phyloP scores from a whole-genome alignment of 345 rosid species.

The Melaleuca quinquenervia region DNA sequence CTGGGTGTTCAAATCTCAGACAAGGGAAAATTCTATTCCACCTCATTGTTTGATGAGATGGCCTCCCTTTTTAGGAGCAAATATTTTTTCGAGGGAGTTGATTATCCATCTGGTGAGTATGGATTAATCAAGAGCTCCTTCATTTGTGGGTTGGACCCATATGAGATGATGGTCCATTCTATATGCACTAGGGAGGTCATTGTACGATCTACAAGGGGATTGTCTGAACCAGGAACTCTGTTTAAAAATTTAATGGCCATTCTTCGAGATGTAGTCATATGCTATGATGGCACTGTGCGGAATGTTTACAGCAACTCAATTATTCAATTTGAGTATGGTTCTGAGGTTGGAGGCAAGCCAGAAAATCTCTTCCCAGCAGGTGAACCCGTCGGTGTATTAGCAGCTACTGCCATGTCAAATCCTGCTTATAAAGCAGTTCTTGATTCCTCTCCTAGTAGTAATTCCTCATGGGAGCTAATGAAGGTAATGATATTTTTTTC shows the following conservation, averaged over 20 bases:
- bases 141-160: slow-evolving; percentile 82
- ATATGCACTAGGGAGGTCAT: slow-evolving; percentile 74
- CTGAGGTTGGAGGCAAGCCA: slow-evolving; percentile 28
- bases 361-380: slow-evolving; percentile 65
- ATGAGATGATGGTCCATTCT: slow-evolving; percentile 86
- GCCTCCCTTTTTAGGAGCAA: slow-evolving; percentile 45
- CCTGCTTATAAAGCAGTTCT: slow-evolving; percentile 99
- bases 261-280: slow-evolving; percentile 77
- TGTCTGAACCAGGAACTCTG: slow-evolving; percentile 92
- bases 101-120: slow-evolving; percentile 58
- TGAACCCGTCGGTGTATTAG: slow-evolving; percentile 95
- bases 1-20: slow-evolving; percentile 82
- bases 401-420: slow-evolving; percentile 96
- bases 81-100: slow-evolving; percentile 29
- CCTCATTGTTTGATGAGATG: slow-evolving; percentile 65
- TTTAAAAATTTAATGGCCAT: slow-evolving; percentile 96
- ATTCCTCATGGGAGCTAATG: slow-evolving; percentile 93
- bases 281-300: slow-evolving; percentile 91
- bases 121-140: slow-evolving; percentile 72
- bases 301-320: slow-evolving; percentile 76
- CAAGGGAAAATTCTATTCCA: slow-evolving; percentile 73
- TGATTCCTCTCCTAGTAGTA: slow-evolving; percentile 86
- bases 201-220: slow-evolving; percentile 81
- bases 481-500: slow-evolving; percentile 39
- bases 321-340: slow-evolving; percentile 73